Evolutionary conservation across 2,329 filamentous ascomycete species (phyloP).

Genomic region (Exophiala dermatitidis): DNA sequence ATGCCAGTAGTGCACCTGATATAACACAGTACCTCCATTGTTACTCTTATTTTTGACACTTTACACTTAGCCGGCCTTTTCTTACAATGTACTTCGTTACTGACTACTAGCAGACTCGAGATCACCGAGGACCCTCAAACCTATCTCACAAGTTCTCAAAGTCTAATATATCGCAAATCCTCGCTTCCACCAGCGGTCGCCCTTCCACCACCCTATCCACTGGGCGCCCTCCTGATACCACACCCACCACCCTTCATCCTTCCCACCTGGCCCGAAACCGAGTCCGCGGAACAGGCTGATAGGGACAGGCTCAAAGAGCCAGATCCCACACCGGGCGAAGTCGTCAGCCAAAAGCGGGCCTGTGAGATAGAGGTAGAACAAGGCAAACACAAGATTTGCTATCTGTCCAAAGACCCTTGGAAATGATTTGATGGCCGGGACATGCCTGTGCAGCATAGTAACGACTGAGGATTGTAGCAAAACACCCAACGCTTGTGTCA

Average conservation of each 20-base stretch:
- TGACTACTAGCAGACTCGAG: too few species aligned
- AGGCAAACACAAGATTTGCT: constrained; percentile 56
- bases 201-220: constrained; percentile 22
- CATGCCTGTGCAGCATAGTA: constrained; percentile 28
- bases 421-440: constrained; percentile 31
- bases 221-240: constrained; percentile 40
- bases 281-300: constrained; percentile 62
- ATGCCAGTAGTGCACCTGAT: too few species aligned
- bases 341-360: constrained; percentile 65
- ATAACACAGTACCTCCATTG: too few species aligned
- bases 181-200: constrained; percentile 25
- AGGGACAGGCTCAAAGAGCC: constrained; percentile 76
- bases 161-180: constrained; percentile 26
- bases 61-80: too few species aligned
- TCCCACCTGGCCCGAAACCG: constrained; percentile 49
- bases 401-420: constrained; percentile 44
- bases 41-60: too few species aligned
- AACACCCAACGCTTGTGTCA: constrained; percentile 61
- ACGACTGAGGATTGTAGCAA: constrained; percentile 48
- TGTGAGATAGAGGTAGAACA: constrained; percentile 63
- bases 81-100: too few species aligned
- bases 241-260: constrained; percentile 59
- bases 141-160: too few species aligned
- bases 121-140: too few species aligned
- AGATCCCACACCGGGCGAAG: constrained; percentile 64